Evolutionary conservation across 768 basidiomycete species (phyloP).

Genomic region (Rhodotorula graminis): DNA sequence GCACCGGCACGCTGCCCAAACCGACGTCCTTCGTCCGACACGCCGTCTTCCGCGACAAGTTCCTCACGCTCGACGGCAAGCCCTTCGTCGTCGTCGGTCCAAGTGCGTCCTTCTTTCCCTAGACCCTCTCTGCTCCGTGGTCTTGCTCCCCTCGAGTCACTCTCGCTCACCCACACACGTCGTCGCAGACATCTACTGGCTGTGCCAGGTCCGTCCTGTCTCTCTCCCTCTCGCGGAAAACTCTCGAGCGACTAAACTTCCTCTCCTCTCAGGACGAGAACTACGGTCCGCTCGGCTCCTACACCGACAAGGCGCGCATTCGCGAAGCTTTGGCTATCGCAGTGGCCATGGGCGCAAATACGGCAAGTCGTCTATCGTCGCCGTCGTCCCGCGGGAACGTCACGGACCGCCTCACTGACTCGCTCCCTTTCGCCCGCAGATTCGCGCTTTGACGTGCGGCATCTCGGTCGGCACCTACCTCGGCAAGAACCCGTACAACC

Average conservation of each 20-base stretch:
- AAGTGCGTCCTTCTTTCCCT: background rate
- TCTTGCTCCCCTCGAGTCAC: too few species aligned
- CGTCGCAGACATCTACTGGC: slow-evolving; percentile 37
- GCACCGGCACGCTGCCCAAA: slow-evolving; percentile 29
- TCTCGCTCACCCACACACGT: too few species aligned
- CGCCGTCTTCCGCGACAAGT: background rate
- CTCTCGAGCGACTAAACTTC: too few species aligned
- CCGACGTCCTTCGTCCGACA: slow-evolving; percentile 23
- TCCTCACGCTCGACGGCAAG: background rate
- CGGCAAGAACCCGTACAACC: slow-evolving; percentile 36
- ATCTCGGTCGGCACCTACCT: slow-evolving; percentile 40
- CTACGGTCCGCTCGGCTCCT: slow-evolving; percentile 13
- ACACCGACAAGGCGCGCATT: slow-evolving; percentile 31
- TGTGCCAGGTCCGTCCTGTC: slow-evolving; percentile 19
- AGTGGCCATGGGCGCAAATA: slow-evolving; percentile 41
- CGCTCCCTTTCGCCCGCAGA: background rate
- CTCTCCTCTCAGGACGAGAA: slow-evolving; percentile 27
- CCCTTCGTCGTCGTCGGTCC: slow-evolving; percentile 27
- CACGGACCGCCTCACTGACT: background rate
- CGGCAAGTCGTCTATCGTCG: slow-evolving; percentile 41
- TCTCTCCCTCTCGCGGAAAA: too few species aligned
- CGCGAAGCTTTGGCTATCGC: slow-evolving; percentile 40
- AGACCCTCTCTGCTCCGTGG: too few species aligned
- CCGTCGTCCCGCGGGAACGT: too few species aligned
- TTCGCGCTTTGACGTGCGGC: slow-evolving; percentile 33